Base-by-base conservation (phyloP, 78 protist species). In the Dictyostelium capitatum region DNA sequence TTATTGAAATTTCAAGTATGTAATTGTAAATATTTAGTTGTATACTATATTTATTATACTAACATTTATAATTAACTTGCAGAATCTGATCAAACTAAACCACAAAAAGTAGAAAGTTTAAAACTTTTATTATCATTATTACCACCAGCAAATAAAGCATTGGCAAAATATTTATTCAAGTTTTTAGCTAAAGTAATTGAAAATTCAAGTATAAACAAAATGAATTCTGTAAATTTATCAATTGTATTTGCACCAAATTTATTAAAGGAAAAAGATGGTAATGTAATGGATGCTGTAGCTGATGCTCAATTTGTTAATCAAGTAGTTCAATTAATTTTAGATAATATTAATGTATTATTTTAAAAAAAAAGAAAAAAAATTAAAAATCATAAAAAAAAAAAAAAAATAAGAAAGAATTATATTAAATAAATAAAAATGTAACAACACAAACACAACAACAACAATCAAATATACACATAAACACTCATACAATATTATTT, bases 211-310 rank as follows among this genome's bases (percentile, higher is more conserved):
- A 54, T 92, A 23, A 92, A 92, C 73, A 70, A 83, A 72, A 92
- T 92, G 96, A 83, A 53, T n/a, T 19, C 87, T 56, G 87, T 64
- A 28, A 92, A 92, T 89, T 46, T 92, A 51, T 75, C 89, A 19
- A 79, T 92, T 69, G 83, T 74, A 25, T 74, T 92, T 46, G 96
- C 90, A 6, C 96, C 96, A 47, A 83, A 75, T 51, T n/a, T 92
- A n/a, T 56, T 92, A 79, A 82, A 82, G 32, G 79, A 69, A 19
- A 37, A 48, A 47, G 79, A 87, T 28, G 69, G 37, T 20, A 87
- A 87, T 87, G 73, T 87, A 20, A 23, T 75, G 50, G 53, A 56
- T 64, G 77, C 67, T 9, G 92, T 87, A 47, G 64, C 82, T 17
- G 92, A 87, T 77, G 78, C 92, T 50, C 92, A 74, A 47, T 64